Evolutionary conservation across 441 rosid species (phyloP).

Genomic region (Daphne laureola): DNA sequence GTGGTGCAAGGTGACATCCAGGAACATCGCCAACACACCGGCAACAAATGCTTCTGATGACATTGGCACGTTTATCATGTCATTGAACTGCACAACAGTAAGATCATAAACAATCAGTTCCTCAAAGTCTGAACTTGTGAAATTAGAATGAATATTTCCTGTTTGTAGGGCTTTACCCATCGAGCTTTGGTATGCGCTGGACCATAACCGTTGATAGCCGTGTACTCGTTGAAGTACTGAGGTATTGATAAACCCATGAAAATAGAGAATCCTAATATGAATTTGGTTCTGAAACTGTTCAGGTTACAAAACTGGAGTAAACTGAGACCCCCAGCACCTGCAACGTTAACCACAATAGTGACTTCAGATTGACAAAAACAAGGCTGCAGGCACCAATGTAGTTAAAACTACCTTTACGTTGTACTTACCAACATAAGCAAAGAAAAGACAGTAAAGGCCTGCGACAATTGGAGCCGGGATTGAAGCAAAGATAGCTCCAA

Average conservation of each 20-base stretch:
- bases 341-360: background rate
- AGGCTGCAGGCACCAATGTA: background rate
- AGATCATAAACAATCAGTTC: background rate
- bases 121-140: too few species aligned
- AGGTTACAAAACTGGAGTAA: slow-evolving; percentile 94
- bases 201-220: slow-evolving; percentile 70
- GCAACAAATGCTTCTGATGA: slow-evolving; percentile 86
- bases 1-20: slow-evolving; percentile 54
- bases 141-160: too few species aligned
- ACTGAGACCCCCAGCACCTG: slow-evolving; percentile 85
- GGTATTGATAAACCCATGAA: slow-evolving; percentile 94
- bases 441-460: slow-evolving; percentile 81
- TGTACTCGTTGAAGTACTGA: slow-evolving; percentile 90
- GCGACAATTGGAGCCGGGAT: slow-evolving; percentile 90
- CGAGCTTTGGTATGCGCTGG: slow-evolving; percentile 85
- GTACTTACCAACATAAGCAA: slow-evolving; percentile 87
- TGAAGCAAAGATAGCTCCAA: slow-evolving; percentile 94
- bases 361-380: background rate
- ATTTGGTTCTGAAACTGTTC: slow-evolving; percentile 72
- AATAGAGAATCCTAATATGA: slow-evolving; percentile 81
- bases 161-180: slow-evolving; percentile 51
- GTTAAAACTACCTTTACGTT: background rate
- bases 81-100: slow-evolving; percentile 62
- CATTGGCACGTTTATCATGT: slow-evolving; percentile 84
- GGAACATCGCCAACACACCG: slow-evolving; percentile 58